Evolutionary conservation across 352 stramenopile species (phyloP), one percentile per base, ranked within the genome.

Genomic region (Thalassiosira exigua): DNA sequence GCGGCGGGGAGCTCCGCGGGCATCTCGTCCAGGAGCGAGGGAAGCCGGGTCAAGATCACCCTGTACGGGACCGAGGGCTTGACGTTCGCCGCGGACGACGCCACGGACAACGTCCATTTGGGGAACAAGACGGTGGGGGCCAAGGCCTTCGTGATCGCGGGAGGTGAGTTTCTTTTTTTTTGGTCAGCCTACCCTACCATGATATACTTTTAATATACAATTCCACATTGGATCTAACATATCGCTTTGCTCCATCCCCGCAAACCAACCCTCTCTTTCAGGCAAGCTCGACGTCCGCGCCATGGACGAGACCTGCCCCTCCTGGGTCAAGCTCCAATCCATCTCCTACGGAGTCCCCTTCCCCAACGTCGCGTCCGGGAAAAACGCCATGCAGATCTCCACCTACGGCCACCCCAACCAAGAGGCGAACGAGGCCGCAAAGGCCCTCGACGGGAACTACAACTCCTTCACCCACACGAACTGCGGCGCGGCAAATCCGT

Each of bases 321-420:
- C 52, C 26, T 75, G 66, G 66, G 66, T 75, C 22, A 75, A 75
- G 50, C 66, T 75, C 54, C 66, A 75, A 75, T 75, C 66, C 42
- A 26, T 75, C 1, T 32, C 22, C 2, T 75, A 75, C 46, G 66
- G 66, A 17, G 24, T 9, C 0, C 27, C 66, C 24, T 68, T 75
- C 21, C 26, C 52, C 2, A 75, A 72, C 24, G 11, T 76, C 19
- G 56, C 68, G 22, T 17, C 33, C 1, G 14, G 14, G 0, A 70
- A 70, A 19, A 33, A 36, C 19, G 68, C 68, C 36, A 70, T 27
- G 0, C 56, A 76, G 22, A 62, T 46, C 27, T 62, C 68, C 0
- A 76, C 68, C 1, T 76, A 70, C 27, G 51, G 27, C 24, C 5
- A 1, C 0, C 33, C 54, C 2, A 32, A 51, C 26, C 56, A 48